A percentile compares a stretch with the other conserved stretches of the same genome.
phyloP scores from a whole-genome alignment of 495 filamentous ascomycete genomes.

The Copromyces sp. region DNA sequence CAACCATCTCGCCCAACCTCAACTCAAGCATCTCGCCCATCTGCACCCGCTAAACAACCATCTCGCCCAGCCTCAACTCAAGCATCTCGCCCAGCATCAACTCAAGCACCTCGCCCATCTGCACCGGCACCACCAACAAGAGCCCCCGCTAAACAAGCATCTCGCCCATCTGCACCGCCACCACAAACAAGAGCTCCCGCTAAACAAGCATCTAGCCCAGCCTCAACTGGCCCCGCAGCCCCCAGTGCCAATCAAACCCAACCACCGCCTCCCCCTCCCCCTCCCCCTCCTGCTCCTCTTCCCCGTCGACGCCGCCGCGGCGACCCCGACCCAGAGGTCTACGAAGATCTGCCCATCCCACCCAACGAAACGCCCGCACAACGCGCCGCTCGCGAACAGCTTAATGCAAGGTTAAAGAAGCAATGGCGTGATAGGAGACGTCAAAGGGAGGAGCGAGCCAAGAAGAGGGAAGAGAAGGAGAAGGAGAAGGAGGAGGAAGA shows the following conservation, averaged over 20 bases:
- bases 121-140: too few species aligned
- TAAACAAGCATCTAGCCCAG: not conserved
- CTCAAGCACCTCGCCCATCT: too few species aligned
- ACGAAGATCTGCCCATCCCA: not conserved
- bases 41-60: not conserved
- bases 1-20: too few species aligned
- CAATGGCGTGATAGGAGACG: not conserved
- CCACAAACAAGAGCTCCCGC: not conserved
- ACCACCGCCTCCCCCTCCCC: not conserved
- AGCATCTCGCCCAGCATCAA: too few species aligned
- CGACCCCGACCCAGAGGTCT: not conserved
- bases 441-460: not conserved
- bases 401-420: not conserved
- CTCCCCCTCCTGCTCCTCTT: not conserved
- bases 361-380: not conserved
- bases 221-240: not conserved
- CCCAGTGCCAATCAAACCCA: not conserved
- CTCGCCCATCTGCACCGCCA: not conserved
- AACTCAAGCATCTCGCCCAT: not conserved
- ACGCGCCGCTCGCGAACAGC: not conserved
- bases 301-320: not conserved
- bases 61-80: not conserved
- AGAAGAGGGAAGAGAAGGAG: not conserved
- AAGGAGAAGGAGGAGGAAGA: not conserved
- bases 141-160: not conserved